These are phyloP conservation scores for Kalmusia sp. DNA, from an alignment of 2,329 filamentous ascomycete genomes.

Conservation along the genomic window DNA sequence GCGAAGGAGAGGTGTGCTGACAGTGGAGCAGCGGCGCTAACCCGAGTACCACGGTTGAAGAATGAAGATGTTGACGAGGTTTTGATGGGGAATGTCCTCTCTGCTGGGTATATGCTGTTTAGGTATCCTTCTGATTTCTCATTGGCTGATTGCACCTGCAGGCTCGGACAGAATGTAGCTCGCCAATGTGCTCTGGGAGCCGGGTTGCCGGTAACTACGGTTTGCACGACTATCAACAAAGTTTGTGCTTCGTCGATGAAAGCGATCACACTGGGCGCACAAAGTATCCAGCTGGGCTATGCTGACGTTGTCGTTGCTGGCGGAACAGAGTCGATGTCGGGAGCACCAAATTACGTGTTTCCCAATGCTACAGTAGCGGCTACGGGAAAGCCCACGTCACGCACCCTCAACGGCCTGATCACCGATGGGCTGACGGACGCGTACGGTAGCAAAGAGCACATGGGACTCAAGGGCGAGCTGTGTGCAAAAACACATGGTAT, in stretches of 20 bases:
- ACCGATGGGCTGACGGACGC: constrained; percentile 72
- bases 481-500: constrained; percentile 80
- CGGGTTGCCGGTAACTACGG: constrained; percentile 71
- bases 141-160: background rate
- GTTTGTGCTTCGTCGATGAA: constrained; percentile 81
- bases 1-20: constrained; percentile 15
- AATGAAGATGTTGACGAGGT: constrained; percentile 75
- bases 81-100: constrained; percentile 82
- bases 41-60: constrained; percentile 72
- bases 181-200: constrained; percentile 81
- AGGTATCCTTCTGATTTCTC: background rate
- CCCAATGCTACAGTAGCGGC: background rate
- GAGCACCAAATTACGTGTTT: constrained; percentile 83
- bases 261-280: constrained; percentile 71
- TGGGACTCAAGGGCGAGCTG: constrained; percentile 88
- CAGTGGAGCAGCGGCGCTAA: constrained; percentile 64
- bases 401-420: constrained; percentile 70
- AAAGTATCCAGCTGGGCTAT: constrained; percentile 72
- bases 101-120: constrained; percentile 72
- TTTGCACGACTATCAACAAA: constrained; percentile 83
- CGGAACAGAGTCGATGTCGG: constrained; percentile 96
- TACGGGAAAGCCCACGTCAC: background rate
- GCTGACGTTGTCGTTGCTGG: constrained; percentile 77
- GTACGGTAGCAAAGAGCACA: constrained; percentile 85
- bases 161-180: constrained; percentile 88